Evolutionary conservation across 192 early-diverging fungal genomes (phyloP), one percentile per base, ranked within the genome.

Genomic region (Gaertneriomyces semiglobifer): DNA sequence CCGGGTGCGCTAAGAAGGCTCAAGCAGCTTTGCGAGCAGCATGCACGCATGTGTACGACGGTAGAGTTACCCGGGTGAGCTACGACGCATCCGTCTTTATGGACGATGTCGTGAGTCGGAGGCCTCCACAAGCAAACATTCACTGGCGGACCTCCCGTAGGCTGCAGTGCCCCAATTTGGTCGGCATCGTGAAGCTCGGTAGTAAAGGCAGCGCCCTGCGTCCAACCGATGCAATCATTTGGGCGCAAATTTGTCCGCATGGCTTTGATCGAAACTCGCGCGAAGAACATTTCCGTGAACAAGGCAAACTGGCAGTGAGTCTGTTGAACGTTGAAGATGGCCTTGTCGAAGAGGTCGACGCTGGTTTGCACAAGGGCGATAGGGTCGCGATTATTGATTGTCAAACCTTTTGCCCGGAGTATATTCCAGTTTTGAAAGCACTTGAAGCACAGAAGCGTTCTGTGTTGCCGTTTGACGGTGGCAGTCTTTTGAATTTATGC

Each of bases 351-450:
- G 19, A 41, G 25, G 18, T 8, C 10, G 68, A 73, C 50, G 52
- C 19, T 20, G 12, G 18, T n/a, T 73, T 74, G 44, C 63, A 65
- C 14, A 53, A 51, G 19, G 72, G 72, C 40, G 72, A 74, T 45
- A 44, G 18, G 16, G 50, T 74, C 9, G 70, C 54, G 33, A 59
- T 74, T 11, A 74, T 74, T 56, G 72, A 74, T 47, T 74, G 72
- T 51, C 72, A 72, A 43, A 74, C 72, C 7, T 74, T 74, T 65
- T 69, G 57, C 11, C 72, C 72, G 6, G 72, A 74, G 54, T 70
- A 66, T 20, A 54, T 74, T 48, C 72, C 72, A 9, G 72, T 74
- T 44, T 44, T 74, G 38, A 74, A 72, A 44, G 71, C 66, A 12
- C 54, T 74, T 19, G 69, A 72, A 53, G 19, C 62, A 38, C 71